Conservation (phyloP, 2,329 filamentous ascomycete genomes). For the Cladosporium sp. region DNA sequence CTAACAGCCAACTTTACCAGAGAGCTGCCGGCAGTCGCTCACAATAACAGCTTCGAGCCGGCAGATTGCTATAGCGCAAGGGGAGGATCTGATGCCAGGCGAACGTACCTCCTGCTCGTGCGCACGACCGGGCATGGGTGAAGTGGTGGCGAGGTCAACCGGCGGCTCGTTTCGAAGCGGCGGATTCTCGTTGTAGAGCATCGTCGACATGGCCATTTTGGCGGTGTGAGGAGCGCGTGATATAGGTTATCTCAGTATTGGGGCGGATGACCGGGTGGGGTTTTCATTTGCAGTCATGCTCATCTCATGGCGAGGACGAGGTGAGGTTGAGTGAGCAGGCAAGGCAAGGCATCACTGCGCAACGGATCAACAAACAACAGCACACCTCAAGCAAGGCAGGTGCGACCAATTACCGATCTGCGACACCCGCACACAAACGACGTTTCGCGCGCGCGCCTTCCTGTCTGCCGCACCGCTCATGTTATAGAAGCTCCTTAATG, state of each 20-base stretch:
- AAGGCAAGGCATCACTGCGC: neutral
- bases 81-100: neutral
- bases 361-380: constrained; percentile 1
- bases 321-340: neutral
- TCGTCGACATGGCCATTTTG: constrained; percentile 28
- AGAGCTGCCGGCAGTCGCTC: neutral
- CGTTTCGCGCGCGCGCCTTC: neutral
- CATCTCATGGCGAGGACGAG: neutral
- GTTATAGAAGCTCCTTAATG: neutral
- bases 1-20: neutral
- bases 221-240: neutral
- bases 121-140: constrained; percentile 1
- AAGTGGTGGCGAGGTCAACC: constrained; percentile 2
- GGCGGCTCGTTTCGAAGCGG: constrained; percentile 10
- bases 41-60: neutral
- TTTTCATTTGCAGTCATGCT: neutral
- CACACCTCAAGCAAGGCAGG: constrained; percentile 5
- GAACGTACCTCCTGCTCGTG: constrained; percentile 6
- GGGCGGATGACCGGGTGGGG: neutral
- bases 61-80: neutral
- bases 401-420: neutral
- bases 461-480: neutral
- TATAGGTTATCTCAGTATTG: neutral
- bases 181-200: constrained; percentile 27
- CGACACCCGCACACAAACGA: neutral